A percentile compares a stretch with the other conserved stretches of the same genome.
Evolutionary conservation across 176 grass and related monocot species (phyloP).

Genomic region (Juncus effusus): DNA sequence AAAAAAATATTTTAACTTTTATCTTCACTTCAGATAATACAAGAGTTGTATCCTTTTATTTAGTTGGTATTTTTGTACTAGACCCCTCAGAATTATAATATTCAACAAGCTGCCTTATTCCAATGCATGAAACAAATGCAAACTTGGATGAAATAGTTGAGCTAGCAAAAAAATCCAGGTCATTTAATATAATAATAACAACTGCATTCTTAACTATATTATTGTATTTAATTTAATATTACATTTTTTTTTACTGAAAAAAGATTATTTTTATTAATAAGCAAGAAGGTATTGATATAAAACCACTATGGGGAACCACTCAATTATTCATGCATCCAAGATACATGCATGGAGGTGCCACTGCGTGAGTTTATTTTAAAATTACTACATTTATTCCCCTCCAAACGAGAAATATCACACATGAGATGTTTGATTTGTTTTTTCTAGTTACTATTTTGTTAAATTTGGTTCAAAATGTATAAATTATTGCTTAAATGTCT

Average conservation of each 20-base stretch:
- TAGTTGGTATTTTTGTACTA: background rate
- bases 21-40: too few species aligned
- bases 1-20: too few species aligned
- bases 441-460: too few species aligned
- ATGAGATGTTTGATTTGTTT: too few species aligned
- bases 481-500: background rate
- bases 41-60: background rate
- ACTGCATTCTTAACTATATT: constrained; percentile 11
- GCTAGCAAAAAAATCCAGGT: constrained; percentile 82
- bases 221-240: too few species aligned
- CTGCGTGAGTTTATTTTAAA: constrained; percentile 44
- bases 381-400: background rate
- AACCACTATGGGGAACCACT: too few species aligned
- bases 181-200: constrained; percentile 15
- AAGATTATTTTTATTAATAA: background rate
- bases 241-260: background rate
- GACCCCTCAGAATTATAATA: background rate
- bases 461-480: background rate
- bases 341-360: constrained; percentile 30
- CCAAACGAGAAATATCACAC: background rate
- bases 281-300: constrained; percentile 28
- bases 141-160: constrained; percentile 87
- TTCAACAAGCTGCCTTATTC: background rate
- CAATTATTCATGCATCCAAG: too few species aligned
- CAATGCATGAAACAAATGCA: constrained; percentile 79